Evolutionary conservation across 495 filamentous ascomycete genomes (phyloP), one percentile per base, ranked within the genome.

Genomic region (Lepraria neglecta): DNA sequence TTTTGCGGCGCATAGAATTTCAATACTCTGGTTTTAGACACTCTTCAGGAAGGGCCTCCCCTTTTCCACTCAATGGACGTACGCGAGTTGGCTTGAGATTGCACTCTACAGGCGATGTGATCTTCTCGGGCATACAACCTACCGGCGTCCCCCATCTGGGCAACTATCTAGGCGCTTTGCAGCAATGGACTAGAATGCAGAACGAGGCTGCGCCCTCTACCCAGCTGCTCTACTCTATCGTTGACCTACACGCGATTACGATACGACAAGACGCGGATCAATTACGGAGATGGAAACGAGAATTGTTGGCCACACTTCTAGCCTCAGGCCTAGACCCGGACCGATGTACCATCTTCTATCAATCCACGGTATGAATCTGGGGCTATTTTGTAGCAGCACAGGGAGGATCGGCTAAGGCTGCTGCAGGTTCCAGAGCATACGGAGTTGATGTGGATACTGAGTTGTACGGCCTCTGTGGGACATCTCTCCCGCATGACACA

Each of bases 41-140:
- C 24, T 6, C 58, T 43, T 19, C 21, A n/a, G 17, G 28, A 19
- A 30, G 15, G 6, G 24, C 40, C 3, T 60, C 12, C 31, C 33
- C 12, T n/a, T 17, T 14, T 6, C 1, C 1, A 12, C 12, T 17
- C 15, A 24, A 35, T 17, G 24, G 17, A 6, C 9, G 17, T 24
- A 42, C 28, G 42, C 42, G 6, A 46, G 4, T 27, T 2, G 21
- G 40, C 14, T 27, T 28, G 19, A 52, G 40, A 4, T n/a, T 48
- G 11, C 14, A n/a, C 21, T 55, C 64, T 7, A 53, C 60, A 57
- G 31, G 28, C 56, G 58, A 76, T 47, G 74, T 85, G 33, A 78
- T 98, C 63, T 97, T 97, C 78, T 97, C 95, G 11, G 94, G 91
- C 33, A 97, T 98, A 64, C 94, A 98, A 68, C 95, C 94, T 19